phyloP scores from a whole-genome alignment of 805 yeast species.

The Komagataella phaffii region DNA sequence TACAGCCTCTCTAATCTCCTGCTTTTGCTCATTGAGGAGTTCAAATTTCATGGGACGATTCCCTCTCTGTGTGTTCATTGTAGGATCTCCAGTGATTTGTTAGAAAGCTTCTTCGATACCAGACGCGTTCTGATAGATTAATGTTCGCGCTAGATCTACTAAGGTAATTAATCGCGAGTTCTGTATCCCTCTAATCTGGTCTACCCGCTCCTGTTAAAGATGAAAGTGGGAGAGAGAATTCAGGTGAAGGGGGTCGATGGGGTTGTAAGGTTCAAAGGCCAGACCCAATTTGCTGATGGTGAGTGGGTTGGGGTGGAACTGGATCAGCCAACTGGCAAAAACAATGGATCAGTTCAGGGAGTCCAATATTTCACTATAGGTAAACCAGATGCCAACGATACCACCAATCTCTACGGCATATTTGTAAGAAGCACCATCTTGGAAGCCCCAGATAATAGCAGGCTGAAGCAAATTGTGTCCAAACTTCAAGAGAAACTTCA shows the following conservation, averaged over 20 bases:
- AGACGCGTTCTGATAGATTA: not conserved
- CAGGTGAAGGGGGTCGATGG: constrained; percentile 27
- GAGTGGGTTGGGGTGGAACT: constrained; percentile 40
- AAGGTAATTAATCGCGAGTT: not conserved
- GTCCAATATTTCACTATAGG: constrained; percentile 22
- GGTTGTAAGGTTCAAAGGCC: constrained; percentile 33
- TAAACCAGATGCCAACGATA: not conserved
- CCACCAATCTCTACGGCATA: not conserved
- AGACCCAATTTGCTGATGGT: constrained; percentile 46
- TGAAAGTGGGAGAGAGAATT: constrained; percentile 18
- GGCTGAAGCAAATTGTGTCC: constrained; percentile 19
- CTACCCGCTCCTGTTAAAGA: not conserved
- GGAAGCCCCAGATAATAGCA: not conserved
- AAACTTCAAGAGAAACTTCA: constrained; percentile 34
- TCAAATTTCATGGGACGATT: constrained; percentile 38
- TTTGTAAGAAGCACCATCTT: not conserved
- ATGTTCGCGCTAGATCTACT: not conserved
- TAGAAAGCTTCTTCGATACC: not conserved
- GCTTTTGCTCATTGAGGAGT: constrained; percentile 74
- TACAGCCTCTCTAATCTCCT: constrained; percentile 80
- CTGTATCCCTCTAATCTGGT: not conserved
- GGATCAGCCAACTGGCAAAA: constrained; percentile 26
- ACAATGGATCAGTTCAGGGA: constrained; percentile 34
- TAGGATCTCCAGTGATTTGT: not conserved
- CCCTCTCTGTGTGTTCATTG: not conserved